Evolutionary conservation across 352 stramenopile genomes (phyloP).

Genomic region (Globisporangium alternatum): DNA sequence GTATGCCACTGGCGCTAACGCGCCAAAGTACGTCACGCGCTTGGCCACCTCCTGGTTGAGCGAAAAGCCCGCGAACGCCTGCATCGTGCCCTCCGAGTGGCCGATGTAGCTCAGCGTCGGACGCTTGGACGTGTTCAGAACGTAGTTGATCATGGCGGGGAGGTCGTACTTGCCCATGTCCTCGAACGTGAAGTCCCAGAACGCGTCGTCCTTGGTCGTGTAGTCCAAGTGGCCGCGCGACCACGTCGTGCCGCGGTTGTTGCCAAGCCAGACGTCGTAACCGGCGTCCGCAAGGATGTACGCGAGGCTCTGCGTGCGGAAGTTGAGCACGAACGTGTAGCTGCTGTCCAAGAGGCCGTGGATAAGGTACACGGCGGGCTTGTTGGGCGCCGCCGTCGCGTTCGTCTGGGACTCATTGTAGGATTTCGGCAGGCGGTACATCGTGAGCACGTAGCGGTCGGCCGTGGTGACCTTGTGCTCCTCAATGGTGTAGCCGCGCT

Average conservation of each 20-base stretch:
- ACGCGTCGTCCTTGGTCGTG: slow-evolving; percentile 29
- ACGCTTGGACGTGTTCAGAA: slow-evolving; percentile 32
- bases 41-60: slow-evolving; percentile 52
- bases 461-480: slow-evolving; percentile 42
- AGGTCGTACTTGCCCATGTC: slow-evolving; percentile 55
- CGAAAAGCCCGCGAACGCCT: slow-evolving; percentile 57
- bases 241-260: slow-evolving; percentile 61
- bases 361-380: slow-evolving; percentile 48
- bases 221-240: slow-evolving; percentile 31
- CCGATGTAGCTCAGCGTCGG: slow-evolving; percentile 49
- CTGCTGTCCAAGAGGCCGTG: slow-evolving; percentile 56
- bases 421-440: slow-evolving; percentile 50
- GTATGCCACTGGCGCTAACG: slow-evolving; percentile 44
- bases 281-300: slow-evolving; percentile 50
- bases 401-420: slow-evolving; percentile 37
- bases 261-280: slow-evolving; percentile 62
- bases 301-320: slow-evolving; percentile 45
- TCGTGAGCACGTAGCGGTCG: slow-evolving; percentile 53
- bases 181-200: slow-evolving; percentile 60
- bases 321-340: slow-evolving; percentile 59
- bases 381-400: slow-evolving; percentile 24
- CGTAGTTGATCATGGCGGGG: slow-evolving; percentile 47
- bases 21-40: slow-evolving; percentile 50
- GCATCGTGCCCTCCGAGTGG: slow-evolving; percentile 51
- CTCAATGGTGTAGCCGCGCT: slow-evolving; percentile 49